Conservation (phyloP, 1,284 basidiomycete genomes). For the Coniophora puteana region DNA sequence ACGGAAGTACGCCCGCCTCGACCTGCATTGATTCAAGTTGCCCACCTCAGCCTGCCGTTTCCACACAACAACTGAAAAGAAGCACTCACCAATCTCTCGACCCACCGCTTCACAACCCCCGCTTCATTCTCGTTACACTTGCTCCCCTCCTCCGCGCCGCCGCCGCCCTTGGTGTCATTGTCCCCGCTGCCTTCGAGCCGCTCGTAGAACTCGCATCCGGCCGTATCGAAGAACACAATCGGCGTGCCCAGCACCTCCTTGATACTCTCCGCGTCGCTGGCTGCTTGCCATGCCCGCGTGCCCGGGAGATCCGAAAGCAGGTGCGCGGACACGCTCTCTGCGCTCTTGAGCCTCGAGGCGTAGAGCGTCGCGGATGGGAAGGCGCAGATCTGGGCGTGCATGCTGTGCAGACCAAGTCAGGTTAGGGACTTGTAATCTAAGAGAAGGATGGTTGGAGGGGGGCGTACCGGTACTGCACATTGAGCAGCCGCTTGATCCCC, state of each 20-base stretch:
- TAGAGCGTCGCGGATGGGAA: conserved; percentile 90
- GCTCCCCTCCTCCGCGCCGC: too few relatives aligned
- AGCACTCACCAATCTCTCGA: conserved; percentile 66
- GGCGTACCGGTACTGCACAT: conserved; percentile 79
- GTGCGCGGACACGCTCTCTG: conserved; percentile 67
- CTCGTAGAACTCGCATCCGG: conserved; percentile 91
- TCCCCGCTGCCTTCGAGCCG: conserved; percentile 62
- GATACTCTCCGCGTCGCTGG: conserved; percentile 52
- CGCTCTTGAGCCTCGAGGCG: conserved; percentile 66
- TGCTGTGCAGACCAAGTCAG: conserved; percentile 42
- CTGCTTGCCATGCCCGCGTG: conserved; percentile 32
- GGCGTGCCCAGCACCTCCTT: conserved; percentile 73
- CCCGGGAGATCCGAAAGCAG: conserved; percentile 71
- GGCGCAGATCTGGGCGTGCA: conserved; percentile 83
- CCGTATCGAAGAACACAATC: conserved; percentile 92
- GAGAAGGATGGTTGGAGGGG: not conserved
- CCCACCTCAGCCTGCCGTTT: not conserved
- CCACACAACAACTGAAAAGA: not conserved
- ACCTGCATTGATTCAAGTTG: conserved; percentile 40
- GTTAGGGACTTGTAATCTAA: conserved; percentile 1
- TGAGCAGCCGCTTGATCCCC: conserved; percentile 82
- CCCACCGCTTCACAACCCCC: conserved; percentile 78
- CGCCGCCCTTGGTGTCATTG: too few relatives aligned
- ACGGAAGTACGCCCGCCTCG: conserved; percentile 62
- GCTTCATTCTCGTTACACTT: conserved; percentile 94